Evolutionary conservation across 495 filamentous ascomycete species (phyloP).

Genomic region (Talaromyces stipitatus): DNA sequence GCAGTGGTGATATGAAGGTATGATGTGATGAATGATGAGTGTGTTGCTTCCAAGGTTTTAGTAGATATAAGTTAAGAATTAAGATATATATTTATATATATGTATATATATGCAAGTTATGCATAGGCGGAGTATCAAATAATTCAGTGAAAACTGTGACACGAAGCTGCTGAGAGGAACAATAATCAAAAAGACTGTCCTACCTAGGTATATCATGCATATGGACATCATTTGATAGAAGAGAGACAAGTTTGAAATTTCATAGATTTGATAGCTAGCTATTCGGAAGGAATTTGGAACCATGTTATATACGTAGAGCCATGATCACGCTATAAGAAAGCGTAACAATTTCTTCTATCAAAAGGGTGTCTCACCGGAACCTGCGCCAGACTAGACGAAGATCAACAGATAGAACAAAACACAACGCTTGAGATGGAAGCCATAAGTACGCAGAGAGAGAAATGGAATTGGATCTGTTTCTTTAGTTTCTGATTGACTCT

Average conservation of each 20-base stretch:
- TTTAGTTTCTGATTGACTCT: background rate
- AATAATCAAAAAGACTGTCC: too few species aligned
- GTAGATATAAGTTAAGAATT: background rate
- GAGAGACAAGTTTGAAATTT: background rate
- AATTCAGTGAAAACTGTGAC: too few species aligned
- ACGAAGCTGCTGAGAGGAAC: too few species aligned
- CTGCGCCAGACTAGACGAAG: background rate
- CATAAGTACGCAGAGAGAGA: background rate
- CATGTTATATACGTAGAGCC: slow-evolving; percentile 2
- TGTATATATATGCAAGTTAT: background rate
- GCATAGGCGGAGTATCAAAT: too few species aligned
- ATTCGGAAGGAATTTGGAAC: background rate
- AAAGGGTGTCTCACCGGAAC: background rate
- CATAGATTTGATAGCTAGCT: background rate
- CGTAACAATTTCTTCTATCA: background rate
- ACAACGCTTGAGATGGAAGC: background rate
- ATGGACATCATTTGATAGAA: too few species aligned
- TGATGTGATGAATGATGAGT: too few species aligned
- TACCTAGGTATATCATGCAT: too few species aligned
- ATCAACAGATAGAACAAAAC: background rate
- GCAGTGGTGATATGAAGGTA: too few species aligned
- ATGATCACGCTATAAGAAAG: background rate
- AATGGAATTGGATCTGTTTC: background rate
- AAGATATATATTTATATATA: background rate
- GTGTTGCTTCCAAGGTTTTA: too few species aligned